Evolutionary conservation across 2,329 filamentous ascomycete genomes (phyloP).

Genomic region (Beauveria medogensis): DNA sequence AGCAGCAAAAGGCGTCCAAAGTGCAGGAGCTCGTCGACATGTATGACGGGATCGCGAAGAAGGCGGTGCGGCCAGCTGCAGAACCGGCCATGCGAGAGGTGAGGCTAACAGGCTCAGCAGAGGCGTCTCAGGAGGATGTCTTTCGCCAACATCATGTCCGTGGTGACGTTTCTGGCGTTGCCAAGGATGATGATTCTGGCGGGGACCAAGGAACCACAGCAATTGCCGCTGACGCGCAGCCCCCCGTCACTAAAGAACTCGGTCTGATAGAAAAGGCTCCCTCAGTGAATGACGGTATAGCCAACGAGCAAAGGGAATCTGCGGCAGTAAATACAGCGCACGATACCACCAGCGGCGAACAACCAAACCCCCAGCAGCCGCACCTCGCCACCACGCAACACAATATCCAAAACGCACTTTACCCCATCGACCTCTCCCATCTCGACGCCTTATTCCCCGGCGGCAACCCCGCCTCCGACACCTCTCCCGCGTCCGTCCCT

Average conservation of each 20-base stretch:
- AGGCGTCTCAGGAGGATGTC: neutral
- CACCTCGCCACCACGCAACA: neutral
- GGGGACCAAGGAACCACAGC: neutral
- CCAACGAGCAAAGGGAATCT: neutral
- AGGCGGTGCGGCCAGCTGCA: neutral
- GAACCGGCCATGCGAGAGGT: neutral
- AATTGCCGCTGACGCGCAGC: too few relatives aligned
- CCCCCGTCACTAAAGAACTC: neutral
- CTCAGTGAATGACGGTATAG: neutral
- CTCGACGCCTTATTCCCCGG: constrained; percentile 27
- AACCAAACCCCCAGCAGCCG: neutral
- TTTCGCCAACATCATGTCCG: neutral
- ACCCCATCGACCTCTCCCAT: constrained; percentile 25
- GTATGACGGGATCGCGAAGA: constrained; percentile 37
- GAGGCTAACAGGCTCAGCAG: neutral
- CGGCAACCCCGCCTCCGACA: constrained; percentile 15
- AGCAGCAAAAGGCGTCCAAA: constrained; percentile 29
- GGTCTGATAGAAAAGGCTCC: neutral
- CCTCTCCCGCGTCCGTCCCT: constrained; percentile 29
- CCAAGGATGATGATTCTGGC: neutral
- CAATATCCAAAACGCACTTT: constrained; percentile 15
- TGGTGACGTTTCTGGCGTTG: neutral
- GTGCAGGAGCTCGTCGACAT: constrained; percentile 43
- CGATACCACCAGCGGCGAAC: neutral
- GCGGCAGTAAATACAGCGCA: too few relatives aligned